phyloP scores from a whole-genome alignment of 2,329 filamentous ascomycete genomes.

The Aspergillus novoparasiticus region DNA sequence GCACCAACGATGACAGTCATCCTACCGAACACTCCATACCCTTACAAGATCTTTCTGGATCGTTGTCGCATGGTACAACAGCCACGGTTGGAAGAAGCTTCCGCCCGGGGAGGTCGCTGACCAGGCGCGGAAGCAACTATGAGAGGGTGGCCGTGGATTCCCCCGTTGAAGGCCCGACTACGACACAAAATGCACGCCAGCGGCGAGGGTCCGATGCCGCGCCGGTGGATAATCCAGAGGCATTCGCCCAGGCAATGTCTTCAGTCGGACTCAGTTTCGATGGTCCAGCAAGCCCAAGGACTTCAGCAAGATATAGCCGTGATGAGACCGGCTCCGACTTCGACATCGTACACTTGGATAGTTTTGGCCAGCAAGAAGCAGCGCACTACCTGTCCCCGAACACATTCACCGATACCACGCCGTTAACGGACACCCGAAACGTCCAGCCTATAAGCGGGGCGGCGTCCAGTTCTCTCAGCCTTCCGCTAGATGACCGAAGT shows the following conservation, averaged over 20 bases:
- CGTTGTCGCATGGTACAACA: slow-evolving; percentile 35
- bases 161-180: slow-evolving; percentile 37
- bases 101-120: slow-evolving; percentile 45
- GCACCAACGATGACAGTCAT: slow-evolving; percentile 29
- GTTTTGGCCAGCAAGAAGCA: slow-evolving; percentile 44
- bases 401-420: slow-evolving; percentile 58
- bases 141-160: slow-evolving; percentile 56
- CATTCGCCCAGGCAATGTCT: slow-evolving; percentile 46
- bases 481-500: slow-evolving; percentile 51
- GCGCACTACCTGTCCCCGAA: slow-evolving; percentile 58
- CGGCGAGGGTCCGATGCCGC: slow-evolving; percentile 23
- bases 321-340: slow-evolving; percentile 33
- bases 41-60: slow-evolving; percentile 62
- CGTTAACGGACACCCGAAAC: slow-evolving; percentile 58
- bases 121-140: slow-evolving; percentile 50
- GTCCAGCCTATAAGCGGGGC: slow-evolving; percentile 60
- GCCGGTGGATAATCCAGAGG: slow-evolving; percentile 38
- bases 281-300: slow-evolving; percentile 23
- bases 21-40: slow-evolving; percentile 63
- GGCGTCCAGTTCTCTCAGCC: slow-evolving; percentile 43
- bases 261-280: slow-evolving; percentile 46
- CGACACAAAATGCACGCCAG: slow-evolving; percentile 24
- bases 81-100: slow-evolving; percentile 46
- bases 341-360: slow-evolving; percentile 32
- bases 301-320: slow-evolving; percentile 24